These are phyloP conservation scores for Cicer chorassanicum DNA, from an alignment of 306 rosid genomes.

Conservation along the genomic window DNA sequence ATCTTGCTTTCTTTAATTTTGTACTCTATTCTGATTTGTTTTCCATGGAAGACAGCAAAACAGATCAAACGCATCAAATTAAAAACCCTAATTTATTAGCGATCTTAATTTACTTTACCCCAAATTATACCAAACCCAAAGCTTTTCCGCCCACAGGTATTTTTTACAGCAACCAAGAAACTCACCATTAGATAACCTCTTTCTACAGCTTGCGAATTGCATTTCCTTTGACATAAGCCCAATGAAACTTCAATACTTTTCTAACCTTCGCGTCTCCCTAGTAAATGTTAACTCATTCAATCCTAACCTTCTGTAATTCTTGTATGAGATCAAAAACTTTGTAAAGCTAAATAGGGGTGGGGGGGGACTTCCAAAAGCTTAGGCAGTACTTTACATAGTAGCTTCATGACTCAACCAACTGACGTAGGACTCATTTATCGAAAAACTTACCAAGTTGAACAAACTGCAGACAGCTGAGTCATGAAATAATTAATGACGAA, in stretches of 20 bases:
- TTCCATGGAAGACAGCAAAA: not conserved
- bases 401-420: slow-evolving; percentile 36
- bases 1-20: slow-evolving; percentile 19
- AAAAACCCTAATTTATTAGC: slow-evolving; percentile 7
- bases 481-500: slow-evolving; percentile 5
- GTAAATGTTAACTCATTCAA: slow-evolving; percentile 19
- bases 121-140: slow-evolving; percentile 13
- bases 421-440: not conserved
- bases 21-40: not conserved
- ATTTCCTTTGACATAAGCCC: slow-evolving; percentile 2
- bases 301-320: slow-evolving; percentile 16
- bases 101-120: slow-evolving; percentile 3
- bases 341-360: slow-evolving; percentile 9
- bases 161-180: slow-evolving; percentile 15
- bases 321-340: slow-evolving; percentile 19
- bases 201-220: slow-evolving; percentile 24
- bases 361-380: slow-evolving; percentile 23
- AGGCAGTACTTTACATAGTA: slow-evolving; percentile 7
- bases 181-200: slow-evolving; percentile 4
- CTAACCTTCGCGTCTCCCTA: slow-evolving; percentile 9
- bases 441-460: slow-evolving; percentile 9
- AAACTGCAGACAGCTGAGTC: not conserved
- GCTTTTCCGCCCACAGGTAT: not conserved
- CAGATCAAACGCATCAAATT: slow-evolving; percentile 14
- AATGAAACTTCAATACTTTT: slow-evolving; percentile 26